A percentile compares a stretch with the other conserved stretches of the same genome.
phyloP scores from a whole-genome alignment of 2,329 filamentous ascomycete genomes.

The Aureobasidium leucospermi region DNA sequence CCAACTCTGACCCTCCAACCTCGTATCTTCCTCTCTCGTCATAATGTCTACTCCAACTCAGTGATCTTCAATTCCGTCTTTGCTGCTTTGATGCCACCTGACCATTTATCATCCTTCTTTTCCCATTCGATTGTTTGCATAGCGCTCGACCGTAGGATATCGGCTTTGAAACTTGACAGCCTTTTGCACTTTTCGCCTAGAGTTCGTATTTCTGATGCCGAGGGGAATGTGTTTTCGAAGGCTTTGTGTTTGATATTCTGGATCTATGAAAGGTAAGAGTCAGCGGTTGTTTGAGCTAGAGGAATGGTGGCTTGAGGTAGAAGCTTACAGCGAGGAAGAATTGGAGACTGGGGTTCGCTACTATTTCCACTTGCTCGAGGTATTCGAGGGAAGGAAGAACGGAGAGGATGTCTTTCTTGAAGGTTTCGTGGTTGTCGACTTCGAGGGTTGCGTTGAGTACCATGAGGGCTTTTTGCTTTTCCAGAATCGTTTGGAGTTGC shows the following conservation, averaged over 20 bases:
- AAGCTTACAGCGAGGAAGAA: conserved; percentile 32
- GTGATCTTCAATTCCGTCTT: conserved; percentile 1
- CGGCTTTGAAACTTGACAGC: conserved; percentile 31
- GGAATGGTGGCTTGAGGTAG: too few relatives aligned
- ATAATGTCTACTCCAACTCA: neutral
- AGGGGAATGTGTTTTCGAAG: conserved; percentile 28
- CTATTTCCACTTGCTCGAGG: conserved; percentile 35
- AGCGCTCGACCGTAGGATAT: conserved; percentile 28
- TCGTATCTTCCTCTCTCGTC: neutral
- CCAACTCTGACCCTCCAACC: too few relatives aligned
- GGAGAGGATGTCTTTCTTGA: conserved; percentile 29
- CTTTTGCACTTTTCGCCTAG: conserved; percentile 29
- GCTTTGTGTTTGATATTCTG: conserved; percentile 26
- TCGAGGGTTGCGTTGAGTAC: conserved; percentile 33
- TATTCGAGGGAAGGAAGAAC: conserved; percentile 25
- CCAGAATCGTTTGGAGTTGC: conserved; percentile 30
- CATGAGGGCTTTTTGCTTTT: conserved; percentile 31
- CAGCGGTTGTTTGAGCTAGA: too few relatives aligned
- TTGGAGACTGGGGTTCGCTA: conserved; percentile 31
- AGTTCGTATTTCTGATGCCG: conserved; percentile 28
- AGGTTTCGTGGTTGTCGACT: conserved; percentile 28
- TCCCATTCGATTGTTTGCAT: conserved; percentile 30
- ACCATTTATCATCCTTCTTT: conserved; percentile 26
- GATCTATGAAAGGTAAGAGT: neutral
- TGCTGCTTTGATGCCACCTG: conserved; percentile 20